Base-by-base conservation (phyloP, 2,329 filamentous ascomycete genomes). In the Epicoccum nigrum region DNA sequence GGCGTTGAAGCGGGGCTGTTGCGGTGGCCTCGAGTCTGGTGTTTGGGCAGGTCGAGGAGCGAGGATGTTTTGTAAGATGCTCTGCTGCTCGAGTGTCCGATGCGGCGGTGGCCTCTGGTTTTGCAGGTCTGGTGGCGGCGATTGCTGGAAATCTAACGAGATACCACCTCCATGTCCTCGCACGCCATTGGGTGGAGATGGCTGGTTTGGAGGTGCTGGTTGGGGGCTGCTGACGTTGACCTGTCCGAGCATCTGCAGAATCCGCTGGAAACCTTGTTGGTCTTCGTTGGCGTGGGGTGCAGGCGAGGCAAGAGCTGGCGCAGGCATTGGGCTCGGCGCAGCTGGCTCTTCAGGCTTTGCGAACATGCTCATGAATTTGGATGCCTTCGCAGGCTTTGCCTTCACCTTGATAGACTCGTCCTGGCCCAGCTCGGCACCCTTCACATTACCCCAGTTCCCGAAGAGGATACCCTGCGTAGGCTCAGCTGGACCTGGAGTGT, bases 181-280 rank as follows among this genome's bases (percentile, higher is more conserved):
- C 30, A 55, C 51, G 13, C 64, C 68, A 37, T 72, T 73, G 4
- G 53, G 50, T 15, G 64, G 64, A 21, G 59, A 53, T 35, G 64
- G 52, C 21, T 59, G 51, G 27, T 47, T 60, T 38, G 61, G 63
- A n/a, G 55, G 62, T 16, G 56, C 45, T 33, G 58, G 39, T 33
- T 48, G 54, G 16, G 56, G 59, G 15, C 57, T 38, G 21, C 55
- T 46, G 4, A 70, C 64, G 23, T 58, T 71, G 30, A 63, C 59
- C 38, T 78, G 77, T 41, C 92, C 87, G 32, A 96, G 83, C 81
- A 96, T 95, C 61, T 89, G 84, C 28, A 96, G 78, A 37, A 97
- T 83, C 35, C 86, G 84, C 59, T 91, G 85, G 73, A 97, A 96
- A 1, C 91, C 92, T 70, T 92, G 88, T 72, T 91, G 90, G 65